These are phyloP conservation scores for Rosa rugosa DNA, from an alignment of 306 rosid species.

Conservation along the genomic window DNA sequence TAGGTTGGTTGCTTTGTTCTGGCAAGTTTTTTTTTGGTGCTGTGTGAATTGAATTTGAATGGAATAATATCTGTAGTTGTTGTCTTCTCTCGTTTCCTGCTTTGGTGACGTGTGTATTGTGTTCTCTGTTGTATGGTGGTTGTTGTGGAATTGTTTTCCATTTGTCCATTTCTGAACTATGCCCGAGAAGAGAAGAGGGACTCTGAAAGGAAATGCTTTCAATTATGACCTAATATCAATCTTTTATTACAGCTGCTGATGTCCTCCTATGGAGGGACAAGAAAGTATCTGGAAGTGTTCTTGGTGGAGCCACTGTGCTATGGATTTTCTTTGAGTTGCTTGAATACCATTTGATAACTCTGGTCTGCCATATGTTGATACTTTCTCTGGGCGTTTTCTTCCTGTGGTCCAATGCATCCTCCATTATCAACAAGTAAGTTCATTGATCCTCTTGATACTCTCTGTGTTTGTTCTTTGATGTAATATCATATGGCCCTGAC, in stretches of 20 bases:
- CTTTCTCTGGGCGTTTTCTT: slow-evolving; percentile 46
- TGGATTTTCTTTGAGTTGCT: slow-evolving; percentile 82
- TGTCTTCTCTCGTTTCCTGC: not conserved
- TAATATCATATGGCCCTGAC: slow-evolving; percentile 21
- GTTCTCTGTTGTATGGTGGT: not conserved
- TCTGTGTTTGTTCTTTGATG: slow-evolving; percentile 8
- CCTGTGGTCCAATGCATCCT: slow-evolving; percentile 72
- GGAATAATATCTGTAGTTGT: not conserved
- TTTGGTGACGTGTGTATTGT: not conserved
- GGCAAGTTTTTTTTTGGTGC: not conserved
- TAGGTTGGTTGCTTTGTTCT: not conserved
- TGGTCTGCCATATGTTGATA: slow-evolving; percentile 68
- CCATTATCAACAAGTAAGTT: slow-evolving; percentile 72
- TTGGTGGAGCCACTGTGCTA: slow-evolving; percentile 66
- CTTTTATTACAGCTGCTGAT: slow-evolving; percentile 71
- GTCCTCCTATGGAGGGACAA: slow-evolving; percentile 84
- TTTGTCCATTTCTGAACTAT: not conserved
- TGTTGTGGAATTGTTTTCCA: not conserved
- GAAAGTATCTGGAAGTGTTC: slow-evolving; percentile 57
- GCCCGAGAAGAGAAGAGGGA: not conserved
- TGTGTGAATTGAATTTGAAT: not conserved
- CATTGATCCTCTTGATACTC: not conserved
- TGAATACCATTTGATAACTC: slow-evolving; percentile 68
- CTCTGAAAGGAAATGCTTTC: not conserved
- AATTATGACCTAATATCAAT: slow-evolving; percentile 17